Base-by-base conservation (phyloP, 305 asterid species). In the Rubia tinctorum region DNA sequence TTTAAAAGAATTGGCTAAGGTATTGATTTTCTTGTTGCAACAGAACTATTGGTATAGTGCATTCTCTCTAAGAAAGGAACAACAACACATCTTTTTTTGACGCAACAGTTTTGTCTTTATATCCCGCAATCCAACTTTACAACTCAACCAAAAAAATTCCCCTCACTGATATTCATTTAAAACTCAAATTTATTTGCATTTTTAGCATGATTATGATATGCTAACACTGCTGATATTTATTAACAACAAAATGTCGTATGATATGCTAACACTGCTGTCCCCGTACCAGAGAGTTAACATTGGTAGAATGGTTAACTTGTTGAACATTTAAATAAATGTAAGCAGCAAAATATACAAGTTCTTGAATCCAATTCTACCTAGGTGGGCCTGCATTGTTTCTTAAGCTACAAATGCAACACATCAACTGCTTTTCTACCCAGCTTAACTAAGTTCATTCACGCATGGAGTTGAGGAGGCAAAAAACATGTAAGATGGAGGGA, bases 191-290 rank as follows among this genome's bases (percentile, higher is more conserved):
- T n/a, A n/a, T n/a, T n/a, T n/a, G n/a, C n/a, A n/a, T n/a, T n/a
- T n/a, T n/a, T n/a, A n/a, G n/a, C n/a, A n/a, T n/a, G n/a, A n/a
- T n/a, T n/a, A n/a, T n/a, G n/a, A n/a, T n/a, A n/a, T n/a, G n/a
- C n/a, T n/a, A n/a, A n/a, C n/a, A n/a, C n/a, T n/a, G n/a, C n/a
- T n/a, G n/a, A n/a, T n/a, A n/a, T n/a, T n/a, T n/a, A n/a, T n/a
- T n/a, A n/a, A n/a, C n/a, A n/a, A n/a, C n/a, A n/a, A n/a, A n/a
- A n/a, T n/a, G 6, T 91, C 90, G 25, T 79, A 75, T 43, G 90
- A 78, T 23, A 87, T 65, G 85, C 92, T 85, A 20, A 82, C 79
- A 17, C 81, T 76, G 49, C 82, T 87, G 82, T 88, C 94, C 85
- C 98, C 91, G 82, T 34, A 34, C 55, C 53, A 56, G n/a, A n/a